A percentile compares a stretch with the other conserved stretches of the same genome.
phyloP scores from a whole-genome alignment of 2,329 filamentous ascomycete genomes.

The Acrocalymma vagum region DNA sequence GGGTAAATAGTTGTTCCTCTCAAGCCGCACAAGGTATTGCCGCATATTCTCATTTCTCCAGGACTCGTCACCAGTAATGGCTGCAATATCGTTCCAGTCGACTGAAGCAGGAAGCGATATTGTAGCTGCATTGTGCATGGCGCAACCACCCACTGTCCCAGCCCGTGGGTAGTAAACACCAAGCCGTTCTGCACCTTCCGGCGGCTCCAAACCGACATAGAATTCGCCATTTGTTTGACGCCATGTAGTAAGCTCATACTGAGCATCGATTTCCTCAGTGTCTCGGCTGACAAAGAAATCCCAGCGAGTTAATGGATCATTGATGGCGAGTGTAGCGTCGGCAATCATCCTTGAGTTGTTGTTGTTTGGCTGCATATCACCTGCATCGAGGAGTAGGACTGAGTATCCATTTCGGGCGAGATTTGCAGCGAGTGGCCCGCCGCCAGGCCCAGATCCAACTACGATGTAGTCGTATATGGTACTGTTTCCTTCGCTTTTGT shows the following conservation, averaged over 20 bases:
- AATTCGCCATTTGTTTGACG: constrained; percentile 55
- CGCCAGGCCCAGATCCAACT: constrained; percentile 66
- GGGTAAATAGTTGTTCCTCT: constrained; percentile 59
- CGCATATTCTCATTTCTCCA: constrained; percentile 66
- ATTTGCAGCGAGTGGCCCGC: constrained; percentile 63
- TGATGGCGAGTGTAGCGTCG: constrained; percentile 43
- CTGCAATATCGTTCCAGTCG: constrained; percentile 65
- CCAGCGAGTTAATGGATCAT: too few relatives aligned
- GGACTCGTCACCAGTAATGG: constrained; percentile 64
- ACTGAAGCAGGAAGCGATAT: constrained; percentile 63
- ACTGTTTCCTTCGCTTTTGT: too few relatives aligned
- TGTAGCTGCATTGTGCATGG: constrained; percentile 67
- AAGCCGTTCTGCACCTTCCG: constrained; percentile 55
- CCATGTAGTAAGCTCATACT: constrained; percentile 64
- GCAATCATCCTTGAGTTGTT: constrained; percentile 57
- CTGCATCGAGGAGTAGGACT: constrained; percentile 65
- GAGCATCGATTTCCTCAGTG: too few relatives aligned
- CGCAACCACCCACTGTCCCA: constrained; percentile 63
- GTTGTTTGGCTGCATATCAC: constrained; percentile 63
- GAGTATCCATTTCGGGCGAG: constrained; percentile 64
- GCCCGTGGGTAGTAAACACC: constrained; percentile 65
- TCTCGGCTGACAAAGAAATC: too few relatives aligned
- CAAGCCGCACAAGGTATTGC: constrained; percentile 60
- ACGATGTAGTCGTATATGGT: constrained; percentile 65
- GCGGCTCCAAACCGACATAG: constrained; percentile 62